Evolutionary conservation across 2,329 filamentous ascomycete species (phyloP).

Genomic region (Fulvia fulva): DNA sequence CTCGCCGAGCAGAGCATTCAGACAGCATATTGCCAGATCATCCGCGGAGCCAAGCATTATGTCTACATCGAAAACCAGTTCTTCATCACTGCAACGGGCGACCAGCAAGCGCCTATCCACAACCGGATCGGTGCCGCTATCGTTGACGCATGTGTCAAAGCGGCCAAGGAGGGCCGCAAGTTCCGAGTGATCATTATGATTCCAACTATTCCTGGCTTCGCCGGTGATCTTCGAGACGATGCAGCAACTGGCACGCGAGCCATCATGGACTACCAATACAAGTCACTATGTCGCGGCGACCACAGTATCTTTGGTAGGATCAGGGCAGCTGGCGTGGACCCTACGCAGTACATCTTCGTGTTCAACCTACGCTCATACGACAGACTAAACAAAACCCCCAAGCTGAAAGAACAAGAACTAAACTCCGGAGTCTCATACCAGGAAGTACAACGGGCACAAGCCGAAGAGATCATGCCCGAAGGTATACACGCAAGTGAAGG

Average conservation of each 20-base stretch:
- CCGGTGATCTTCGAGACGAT: slow-evolving; percentile 79
- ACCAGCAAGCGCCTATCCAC: slow-evolving; percentile 78
- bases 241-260: slow-evolving; percentile 82
- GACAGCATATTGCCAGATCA: slow-evolving; percentile 80
- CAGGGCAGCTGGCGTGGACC: slow-evolving; percentile 68
- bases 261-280: slow-evolving; percentile 99
- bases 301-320: slow-evolving; percentile 86
- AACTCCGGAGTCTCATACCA: slow-evolving; percentile 79
- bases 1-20: slow-evolving; percentile 80
- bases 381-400: slow-evolving; percentile 77
- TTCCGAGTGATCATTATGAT: slow-evolving; percentile 90
- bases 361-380: slow-evolving; percentile 95
- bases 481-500: slow-evolving; percentile 58
- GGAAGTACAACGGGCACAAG: slow-evolving; percentile 81
- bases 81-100: slow-evolving; percentile 79
- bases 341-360: slow-evolving; percentile 77
- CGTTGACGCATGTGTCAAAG: slow-evolving; percentile 80
- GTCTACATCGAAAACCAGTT: slow-evolving; percentile 99
- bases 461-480: slow-evolving; percentile 78
- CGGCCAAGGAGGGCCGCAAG: slow-evolving; percentile 76
- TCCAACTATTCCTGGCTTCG: slow-evolving; percentile 88
- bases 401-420: slow-evolving; percentile 70
- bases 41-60: slow-evolving; percentile 81
- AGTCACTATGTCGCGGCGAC: slow-evolving; percentile 86
- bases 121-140: slow-evolving; percentile 87